These are phyloP conservation scores for Pleurotus djamor DNA, from an alignment of 768 basidiomycete species.

Conservation along the genomic window DNA sequence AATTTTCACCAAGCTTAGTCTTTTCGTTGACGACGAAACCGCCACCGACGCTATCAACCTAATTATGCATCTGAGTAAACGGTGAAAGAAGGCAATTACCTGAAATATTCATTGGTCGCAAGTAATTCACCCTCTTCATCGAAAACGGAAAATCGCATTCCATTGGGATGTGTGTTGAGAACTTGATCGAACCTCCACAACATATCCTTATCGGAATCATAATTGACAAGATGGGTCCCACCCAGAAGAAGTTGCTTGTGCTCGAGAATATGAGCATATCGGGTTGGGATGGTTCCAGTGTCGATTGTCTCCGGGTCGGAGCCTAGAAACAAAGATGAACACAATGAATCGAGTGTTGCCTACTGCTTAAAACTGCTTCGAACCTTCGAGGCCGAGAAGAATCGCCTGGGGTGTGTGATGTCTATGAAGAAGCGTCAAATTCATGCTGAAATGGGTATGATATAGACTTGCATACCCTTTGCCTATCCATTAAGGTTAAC, in stretches of 20 bases:
- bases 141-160: slow-evolving; percentile 91
- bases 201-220: slow-evolving; percentile 91
- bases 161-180: slow-evolving; percentile 88
- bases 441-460: not conserved
- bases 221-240: slow-evolving; percentile 74
- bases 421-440: slow-evolving; percentile 28
- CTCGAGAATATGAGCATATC: slow-evolving; percentile 66
- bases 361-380: slow-evolving; percentile 8
- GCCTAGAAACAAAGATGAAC: slow-evolving; percentile 29
- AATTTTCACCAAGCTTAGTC: slow-evolving; percentile 92
- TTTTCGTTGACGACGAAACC: slow-evolving; percentile 96
- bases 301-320: slow-evolving; percentile 95
- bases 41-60: slow-evolving; percentile 67
- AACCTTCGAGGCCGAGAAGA: slow-evolving; percentile 77
- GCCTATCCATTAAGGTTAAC: slow-evolving; percentile 33
- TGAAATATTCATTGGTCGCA: slow-evolving; percentile 95
- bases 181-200: slow-evolving; percentile 89
- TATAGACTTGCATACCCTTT: slow-evolving; percentile 58
- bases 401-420: slow-evolving; percentile 90
- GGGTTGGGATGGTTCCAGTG: slow-evolving; percentile 75
- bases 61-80: not conserved
- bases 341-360: not conserved
- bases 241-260: slow-evolving; percentile 69
- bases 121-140: slow-evolving; percentile 78
- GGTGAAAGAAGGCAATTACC: slow-evolving; percentile 25